Conservation (phyloP, 2,329 filamentous ascomycete genomes). For the Xylariaceae sp. region DNA sequence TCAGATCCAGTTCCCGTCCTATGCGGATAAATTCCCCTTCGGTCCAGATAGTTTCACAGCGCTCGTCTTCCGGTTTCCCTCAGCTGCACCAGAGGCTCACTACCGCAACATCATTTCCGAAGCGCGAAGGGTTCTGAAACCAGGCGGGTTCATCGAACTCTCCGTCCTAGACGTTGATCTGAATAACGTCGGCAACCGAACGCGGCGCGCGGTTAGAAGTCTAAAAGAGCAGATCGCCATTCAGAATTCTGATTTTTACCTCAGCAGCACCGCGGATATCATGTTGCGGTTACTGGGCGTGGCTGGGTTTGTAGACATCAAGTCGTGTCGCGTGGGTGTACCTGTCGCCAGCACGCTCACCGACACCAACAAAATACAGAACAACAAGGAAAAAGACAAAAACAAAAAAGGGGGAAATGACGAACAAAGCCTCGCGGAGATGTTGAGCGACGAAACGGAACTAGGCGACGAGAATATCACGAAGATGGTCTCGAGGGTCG, state of each 20-base stretch:
- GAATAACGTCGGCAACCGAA: conserved; percentile 72
- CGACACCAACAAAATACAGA: conserved; percentile 23
- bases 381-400: conserved; percentile 40
- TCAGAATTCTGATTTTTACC: conserved; percentile 52
- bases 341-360: conserved; percentile 57
- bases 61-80: conserved; percentile 71
- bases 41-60: conserved; percentile 68
- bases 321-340: conserved; percentile 71
- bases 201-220: conserved; percentile 60
- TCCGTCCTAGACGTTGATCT: conserved; percentile 74
- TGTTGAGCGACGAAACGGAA: conserved; percentile 65
- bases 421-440: conserved; percentile 48
- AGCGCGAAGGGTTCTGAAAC: conserved; percentile 69
- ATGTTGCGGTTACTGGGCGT: conserved; percentile 62
- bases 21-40: conserved; percentile 66
- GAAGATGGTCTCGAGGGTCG: conserved; percentile 86
- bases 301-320: conserved; percentile 65
- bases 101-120: conserved; percentile 69
- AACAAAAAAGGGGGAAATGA: conserved; percentile 62
- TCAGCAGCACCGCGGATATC: conserved; percentile 55
- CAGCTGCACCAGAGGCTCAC: conserved; percentile 60
- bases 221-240: conserved; percentile 66
- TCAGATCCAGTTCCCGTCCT: conserved; percentile 62
- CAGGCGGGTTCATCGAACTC: conserved; percentile 73
- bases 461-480: conserved; percentile 79